A percentile compares a stretch with the other conserved stretches of the same genome.
Conservation (phyloP, 2,329 filamentous ascomycete species). For the Neonectria ditissima region DNA sequence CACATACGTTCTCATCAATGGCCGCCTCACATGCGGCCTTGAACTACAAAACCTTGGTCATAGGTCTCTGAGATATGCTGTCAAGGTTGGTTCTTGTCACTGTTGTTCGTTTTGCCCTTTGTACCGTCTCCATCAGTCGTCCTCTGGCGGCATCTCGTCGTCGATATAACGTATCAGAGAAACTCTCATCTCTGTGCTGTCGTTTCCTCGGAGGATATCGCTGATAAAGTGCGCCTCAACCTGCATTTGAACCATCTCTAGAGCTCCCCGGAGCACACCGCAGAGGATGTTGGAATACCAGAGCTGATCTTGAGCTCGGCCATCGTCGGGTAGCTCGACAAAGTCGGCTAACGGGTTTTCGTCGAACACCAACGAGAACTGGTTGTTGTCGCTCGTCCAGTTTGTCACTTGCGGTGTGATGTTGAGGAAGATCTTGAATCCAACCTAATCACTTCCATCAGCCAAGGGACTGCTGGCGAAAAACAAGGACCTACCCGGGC, state of each 20-base stretch:
- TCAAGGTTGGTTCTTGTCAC: background rate
- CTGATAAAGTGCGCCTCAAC: slow-evolving; percentile 97
- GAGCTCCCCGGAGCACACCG: slow-evolving; percentile 86
- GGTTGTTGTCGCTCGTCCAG: slow-evolving; percentile 96
- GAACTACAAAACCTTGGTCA: background rate
- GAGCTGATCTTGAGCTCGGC: slow-evolving; percentile 92
- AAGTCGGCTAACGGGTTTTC: slow-evolving; percentile 98
- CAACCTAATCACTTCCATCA: slow-evolving; percentile 70
- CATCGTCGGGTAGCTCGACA: slow-evolving; percentile 96
- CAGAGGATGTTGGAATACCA: slow-evolving; percentile 99
- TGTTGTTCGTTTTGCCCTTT: slow-evolving; percentile 14
- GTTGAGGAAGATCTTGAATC: slow-evolving; percentile 99
- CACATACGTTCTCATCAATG: background rate
- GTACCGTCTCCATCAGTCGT: slow-evolving; percentile 71
- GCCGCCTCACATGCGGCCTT: background rate
- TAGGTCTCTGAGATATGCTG: background rate
- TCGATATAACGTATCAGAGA: slow-evolving; percentile 94
- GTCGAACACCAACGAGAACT: slow-evolving; percentile 95
- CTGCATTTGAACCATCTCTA: slow-evolving; percentile 99
- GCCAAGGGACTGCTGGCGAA: background rate
- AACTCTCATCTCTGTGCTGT: slow-evolving; percentile 97
- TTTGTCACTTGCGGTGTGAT: slow-evolving; percentile 93
- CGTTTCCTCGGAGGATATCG: slow-evolving; percentile 91
- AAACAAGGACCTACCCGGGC: slow-evolving; percentile 73
- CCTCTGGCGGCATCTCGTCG: slow-evolving; percentile 95